Conservation (phyloP, 106 monocot species). For the Dactylorhiza incarnata region DNA sequence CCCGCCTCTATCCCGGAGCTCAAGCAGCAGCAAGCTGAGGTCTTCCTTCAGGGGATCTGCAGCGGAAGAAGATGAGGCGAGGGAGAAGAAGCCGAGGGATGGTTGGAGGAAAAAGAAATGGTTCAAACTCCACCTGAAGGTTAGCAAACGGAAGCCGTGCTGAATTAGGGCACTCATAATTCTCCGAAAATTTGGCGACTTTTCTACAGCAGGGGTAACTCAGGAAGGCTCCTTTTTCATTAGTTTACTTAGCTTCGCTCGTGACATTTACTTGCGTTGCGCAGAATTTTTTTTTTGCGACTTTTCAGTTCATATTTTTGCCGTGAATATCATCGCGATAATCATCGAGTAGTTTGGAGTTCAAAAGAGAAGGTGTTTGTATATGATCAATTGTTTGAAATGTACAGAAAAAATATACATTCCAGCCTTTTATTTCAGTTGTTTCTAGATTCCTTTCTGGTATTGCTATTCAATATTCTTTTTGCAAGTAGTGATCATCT, state of each 20-base stretch:
- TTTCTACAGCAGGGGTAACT: not conserved
- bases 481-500: not conserved
- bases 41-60: slow-evolving; percentile 29
- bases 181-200: not conserved
- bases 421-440: not conserved
- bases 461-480: not conserved
- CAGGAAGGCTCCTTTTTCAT: not conserved
- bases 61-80: slow-evolving; percentile 27
- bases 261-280: not conserved
- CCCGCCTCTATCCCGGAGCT: slow-evolving; percentile 47
- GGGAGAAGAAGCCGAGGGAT: slow-evolving; percentile 41
- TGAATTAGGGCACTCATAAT: slow-evolving; percentile 38
- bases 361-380: not conserved
- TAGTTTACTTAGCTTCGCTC: not conserved
- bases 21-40: slow-evolving; percentile 41
- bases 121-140: slow-evolving; percentile 68
- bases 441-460: not conserved
- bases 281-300: not conserved
- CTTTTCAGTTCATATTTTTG: not conserved
- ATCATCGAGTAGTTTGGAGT: not conserved
- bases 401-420: not conserved
- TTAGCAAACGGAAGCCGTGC: slow-evolving; percentile 66
- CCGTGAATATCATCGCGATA: not conserved
- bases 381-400: not conserved
- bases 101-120: slow-evolving; percentile 65